phyloP scores from a whole-genome alignment of 2,329 filamentous ascomycete genomes.

The Alternaria atra region DNA sequence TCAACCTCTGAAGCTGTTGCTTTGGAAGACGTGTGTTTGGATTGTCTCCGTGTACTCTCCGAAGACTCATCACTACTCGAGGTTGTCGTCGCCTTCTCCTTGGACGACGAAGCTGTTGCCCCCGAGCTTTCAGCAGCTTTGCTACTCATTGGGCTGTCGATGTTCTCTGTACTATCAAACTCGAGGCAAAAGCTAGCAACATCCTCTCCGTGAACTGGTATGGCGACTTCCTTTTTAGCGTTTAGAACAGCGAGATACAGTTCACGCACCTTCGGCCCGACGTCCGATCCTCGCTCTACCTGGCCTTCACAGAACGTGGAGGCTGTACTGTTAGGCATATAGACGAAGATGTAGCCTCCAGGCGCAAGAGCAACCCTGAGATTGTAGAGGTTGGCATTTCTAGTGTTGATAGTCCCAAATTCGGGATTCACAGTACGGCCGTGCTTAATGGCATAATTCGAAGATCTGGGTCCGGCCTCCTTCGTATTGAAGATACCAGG shows the following conservation, averaged over 20 bases:
- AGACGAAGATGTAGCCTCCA: slow-evolving; percentile 14
- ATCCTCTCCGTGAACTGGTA: slow-evolving; percentile 1
- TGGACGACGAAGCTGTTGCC: neutral
- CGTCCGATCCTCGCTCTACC: neutral
- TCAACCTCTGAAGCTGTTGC: neutral
- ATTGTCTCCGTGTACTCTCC: neutral
- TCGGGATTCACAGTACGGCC: rapidly evolving
- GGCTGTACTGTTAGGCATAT: slow-evolving; percentile 1
- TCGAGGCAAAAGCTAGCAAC: slow-evolving; percentile 3
- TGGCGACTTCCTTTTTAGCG: neutral
- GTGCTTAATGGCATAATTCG: neutral
- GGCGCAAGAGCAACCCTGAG: slow-evolving; percentile 1
- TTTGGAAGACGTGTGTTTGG: neutral
- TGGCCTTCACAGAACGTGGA: slow-evolving; percentile 4
- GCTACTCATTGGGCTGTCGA: neutral
- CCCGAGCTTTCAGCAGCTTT: rapidly evolving
- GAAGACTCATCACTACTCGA: neutral
- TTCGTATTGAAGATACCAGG: neutral
- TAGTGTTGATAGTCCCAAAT: neutral
- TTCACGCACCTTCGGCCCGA: neutral
- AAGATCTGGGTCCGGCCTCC: neutral
- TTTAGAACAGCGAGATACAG: neutral
- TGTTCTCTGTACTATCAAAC: neutral
- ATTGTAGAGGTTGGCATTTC: slow-evolving; percentile 2
- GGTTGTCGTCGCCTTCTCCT: neutral